These are phyloP conservation scores for Puya raimondii DNA, from an alignment of 176 grass and related monocot species.

Conservation along the genomic window DNA sequence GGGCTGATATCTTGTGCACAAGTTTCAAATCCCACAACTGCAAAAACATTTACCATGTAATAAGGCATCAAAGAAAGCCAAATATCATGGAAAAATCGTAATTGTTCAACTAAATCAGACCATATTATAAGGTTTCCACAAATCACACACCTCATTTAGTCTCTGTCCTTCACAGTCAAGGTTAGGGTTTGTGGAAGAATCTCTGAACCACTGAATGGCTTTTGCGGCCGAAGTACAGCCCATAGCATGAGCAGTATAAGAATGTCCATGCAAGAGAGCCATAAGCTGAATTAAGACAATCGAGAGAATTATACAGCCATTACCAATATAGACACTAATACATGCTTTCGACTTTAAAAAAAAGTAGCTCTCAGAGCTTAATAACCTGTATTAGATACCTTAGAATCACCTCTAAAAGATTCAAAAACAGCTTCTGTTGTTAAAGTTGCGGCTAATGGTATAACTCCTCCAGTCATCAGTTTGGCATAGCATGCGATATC, in stretches of 20 bases:
- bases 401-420: conserved; percentile 74
- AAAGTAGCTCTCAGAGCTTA: not conserved
- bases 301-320: not conserved
- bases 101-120: not conserved
- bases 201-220: conserved; percentile 82
- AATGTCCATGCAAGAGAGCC: conserved; percentile 91
- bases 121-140: not conserved
- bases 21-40: conserved; percentile 70
- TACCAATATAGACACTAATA: conserved; percentile 1
- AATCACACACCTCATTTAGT: conserved; percentile 58
- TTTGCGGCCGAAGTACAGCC: conserved; percentile 74
- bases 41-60: conserved; percentile 23
- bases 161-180: conserved; percentile 44
- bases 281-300: conserved; percentile 36
- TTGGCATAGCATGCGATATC: conserved; percentile 95
- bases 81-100: not conserved
- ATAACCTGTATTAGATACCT: conserved; percentile 32
- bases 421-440: conserved; percentile 76
- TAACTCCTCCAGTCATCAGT: conserved; percentile 78
- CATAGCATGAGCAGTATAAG: conserved; percentile 85
- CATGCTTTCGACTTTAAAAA: conserved; percentile 1
- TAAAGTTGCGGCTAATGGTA: conserved; percentile 76
- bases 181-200: conserved; percentile 63
- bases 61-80: conserved; percentile 9
- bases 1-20: conserved; percentile 50